Evolutionary conservation across 129 eudicot species (phyloP), one percentile per base, ranked within the genome.

Genomic region (Gnaphalium uliginosum): DNA sequence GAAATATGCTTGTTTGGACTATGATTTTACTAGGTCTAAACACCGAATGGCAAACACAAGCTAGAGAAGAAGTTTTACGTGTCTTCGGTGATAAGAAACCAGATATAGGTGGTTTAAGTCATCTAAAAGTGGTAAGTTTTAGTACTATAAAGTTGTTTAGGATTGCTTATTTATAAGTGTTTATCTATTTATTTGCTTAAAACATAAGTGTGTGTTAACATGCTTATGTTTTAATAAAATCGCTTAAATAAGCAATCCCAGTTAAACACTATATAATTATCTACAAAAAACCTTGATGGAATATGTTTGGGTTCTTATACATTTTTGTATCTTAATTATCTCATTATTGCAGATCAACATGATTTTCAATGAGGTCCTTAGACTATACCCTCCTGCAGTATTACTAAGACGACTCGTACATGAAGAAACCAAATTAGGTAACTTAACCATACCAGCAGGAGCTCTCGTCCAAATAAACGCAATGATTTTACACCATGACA

Each of bases 1-100:
- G 78, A 30, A 74, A 29, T 73, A 59, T 79, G 82, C 82, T 79
- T 50, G 78, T 71, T 23, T 79, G 82, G 82, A 79, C 82, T 51
- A 71, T 79, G 82, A 50, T 79, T 79, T 53, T 79, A 72, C 21
- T 79, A 7, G 58, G 67, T n/a, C 72, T 50, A 35, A 29, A 71
- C 50, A 32, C 46, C 1, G 73, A 79, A 8, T 79, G 82, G 82
- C 78, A 71, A 13, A 48, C 27, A 51, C 58, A 51, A 5, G 82
- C 82, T 8, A 71, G 82, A 79, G 78, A 79, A 10, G 82, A 79
- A 64, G 82, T 79, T 48, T 64, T 50, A 24, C 72, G 50, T 30
- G 78, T 79, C 18, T 79, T 79, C 17, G 73, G 67, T 5, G 25
- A 64, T n/a, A 13, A 71, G 51, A 71, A 24, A 35, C 82, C 73